A percentile compares a stretch with the other conserved stretches of the same genome.
Conservation (phyloP, 192 early-diverging fungal species). For the Mortierella claussenii region DNA sequence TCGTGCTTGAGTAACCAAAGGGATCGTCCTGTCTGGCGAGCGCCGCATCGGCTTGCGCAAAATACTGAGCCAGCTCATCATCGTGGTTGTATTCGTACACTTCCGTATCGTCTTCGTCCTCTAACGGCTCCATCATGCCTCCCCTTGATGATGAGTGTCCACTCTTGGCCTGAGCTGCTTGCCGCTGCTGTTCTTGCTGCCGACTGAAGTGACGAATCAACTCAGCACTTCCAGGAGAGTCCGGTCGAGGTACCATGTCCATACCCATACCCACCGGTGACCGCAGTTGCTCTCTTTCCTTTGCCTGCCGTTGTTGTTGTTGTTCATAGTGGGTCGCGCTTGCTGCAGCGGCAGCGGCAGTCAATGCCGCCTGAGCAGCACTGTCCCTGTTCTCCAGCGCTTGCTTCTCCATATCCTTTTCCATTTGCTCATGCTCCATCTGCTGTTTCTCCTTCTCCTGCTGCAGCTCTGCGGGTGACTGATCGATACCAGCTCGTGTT, state of each 20-base stretch:
- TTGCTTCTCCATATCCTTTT: constrained; percentile 30
- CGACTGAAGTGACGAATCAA: constrained; percentile 46
- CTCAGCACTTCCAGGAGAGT: constrained; percentile 43
- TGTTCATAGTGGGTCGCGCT: constrained; percentile 22
- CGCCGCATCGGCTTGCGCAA: constrained; percentile 33
- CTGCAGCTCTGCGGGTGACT: constrained; percentile 48
- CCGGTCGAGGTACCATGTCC: constrained; percentile 12
- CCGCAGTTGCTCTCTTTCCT: constrained; percentile 1
- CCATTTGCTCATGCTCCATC: constrained; percentile 9
- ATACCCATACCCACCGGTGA: not conserved
- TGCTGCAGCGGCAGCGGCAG: constrained; percentile 38
- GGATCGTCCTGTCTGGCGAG: not conserved
- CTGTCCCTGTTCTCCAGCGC: constrained; percentile 7
- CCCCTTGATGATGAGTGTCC: constrained; percentile 3
- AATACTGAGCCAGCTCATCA: constrained; percentile 53
- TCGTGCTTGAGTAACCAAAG: constrained; percentile 9
- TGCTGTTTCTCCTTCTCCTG: constrained; percentile 55
- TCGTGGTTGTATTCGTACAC: constrained; percentile 51
- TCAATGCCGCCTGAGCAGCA: constrained; percentile 25
- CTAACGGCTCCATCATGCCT: not conserved
- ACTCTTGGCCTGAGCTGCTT: not conserved
- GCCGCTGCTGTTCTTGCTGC: constrained; percentile 36
- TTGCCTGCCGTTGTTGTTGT: constrained; percentile 27
- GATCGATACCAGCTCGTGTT: constrained; percentile 66
- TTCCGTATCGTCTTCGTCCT: constrained; percentile 12